phyloP scores from a whole-genome alignment of 371 early-diverging fungal genomes.

The Syncephalastrum sp. region DNA sequence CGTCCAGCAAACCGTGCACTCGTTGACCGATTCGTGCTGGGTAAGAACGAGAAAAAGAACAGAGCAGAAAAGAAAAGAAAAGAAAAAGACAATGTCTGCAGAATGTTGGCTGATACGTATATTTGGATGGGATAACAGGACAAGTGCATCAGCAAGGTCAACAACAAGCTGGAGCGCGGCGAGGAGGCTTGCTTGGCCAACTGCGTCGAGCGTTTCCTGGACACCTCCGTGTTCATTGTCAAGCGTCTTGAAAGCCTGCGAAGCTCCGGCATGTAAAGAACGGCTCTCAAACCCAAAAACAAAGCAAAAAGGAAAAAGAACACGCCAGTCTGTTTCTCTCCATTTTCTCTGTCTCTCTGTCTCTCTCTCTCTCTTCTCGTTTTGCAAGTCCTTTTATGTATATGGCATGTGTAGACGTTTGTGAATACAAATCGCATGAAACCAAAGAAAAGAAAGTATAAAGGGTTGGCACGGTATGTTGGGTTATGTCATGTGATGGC shows the following conservation, averaged over 20 bases:
- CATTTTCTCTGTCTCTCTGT: no score
- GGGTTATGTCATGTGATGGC: no score
- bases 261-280: conserved; percentile 22
- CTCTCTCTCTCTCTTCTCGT: no score
- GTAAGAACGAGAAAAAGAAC: conserved; percentile 14
- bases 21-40: conserved; percentile 77
- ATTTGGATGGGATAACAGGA: conserved; percentile 30
- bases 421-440: no score
- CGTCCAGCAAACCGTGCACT: conserved; percentile 69
- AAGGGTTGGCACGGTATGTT: no score
- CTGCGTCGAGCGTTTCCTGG: conserved; percentile 83
- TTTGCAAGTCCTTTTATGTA: no score
- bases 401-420: no score
- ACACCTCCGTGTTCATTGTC: conserved; percentile 72
- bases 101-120: neutral
- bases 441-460: no score
- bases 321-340: no score
- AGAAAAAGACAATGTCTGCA: neutral
- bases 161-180: conserved; percentile 64
- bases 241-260: conserved; percentile 61
- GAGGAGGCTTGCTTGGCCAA: conserved; percentile 77
- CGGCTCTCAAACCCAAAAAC: no score
- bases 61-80: neutral
- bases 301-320: no score
- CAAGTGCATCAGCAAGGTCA: conserved; percentile 72